Evolutionary conservation across 352 stramenopile genomes (phyloP), one percentile per base, ranked within the genome.

Genomic region (Phytopythium aichiense): DNA sequence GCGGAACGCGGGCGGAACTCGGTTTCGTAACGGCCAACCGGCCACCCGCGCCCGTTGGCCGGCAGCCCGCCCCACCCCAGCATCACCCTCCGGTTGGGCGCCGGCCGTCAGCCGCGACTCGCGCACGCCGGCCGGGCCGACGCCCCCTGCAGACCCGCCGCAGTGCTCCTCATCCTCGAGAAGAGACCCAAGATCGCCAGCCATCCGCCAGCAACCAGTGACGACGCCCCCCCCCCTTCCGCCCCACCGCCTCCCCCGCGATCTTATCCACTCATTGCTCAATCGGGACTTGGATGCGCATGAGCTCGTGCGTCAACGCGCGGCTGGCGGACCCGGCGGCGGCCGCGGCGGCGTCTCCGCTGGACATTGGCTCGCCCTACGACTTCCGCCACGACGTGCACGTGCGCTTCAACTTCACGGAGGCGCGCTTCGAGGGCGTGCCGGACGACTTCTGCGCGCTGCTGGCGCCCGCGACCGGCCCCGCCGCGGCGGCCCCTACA

Each of bases 391-490:
- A 95, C 59, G 84, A 93, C 65, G 69, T 95, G 51, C 87, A 95
- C 65, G 84, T 96, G 40, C 76, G 81, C 61, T 97, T 94, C 76
- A 95, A 97, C 69, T 92, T 84, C 63, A 68, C 88, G 40, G 79
- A 90, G 48, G 85, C 85, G n/a, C 76, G 87, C 13, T 96, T 92
- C 64, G 89, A 96, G 60, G 88, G 88, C 37, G 76, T 95, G 30
- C 85, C 88, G 0, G 77, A 84, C 53, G 91, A 91, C 63, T 95
- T 93, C 52, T 73, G 78, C n/a, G 77, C 54, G 90, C 68, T 89
- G 72, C 56, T 45, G 31, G 52, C 25, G 5, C 2, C 49, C 23
- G 2, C 48, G 0, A n/a, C 46, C 46, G 23, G 22, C 48, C 12
- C 48, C 2, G 16, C 28, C 28, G 1, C 28, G 3, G 0, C 11